Evolutionary conservation across 768 basidiomycete genomes (phyloP).

Genomic region (Boletus pseudo-olivaceus): DNA sequence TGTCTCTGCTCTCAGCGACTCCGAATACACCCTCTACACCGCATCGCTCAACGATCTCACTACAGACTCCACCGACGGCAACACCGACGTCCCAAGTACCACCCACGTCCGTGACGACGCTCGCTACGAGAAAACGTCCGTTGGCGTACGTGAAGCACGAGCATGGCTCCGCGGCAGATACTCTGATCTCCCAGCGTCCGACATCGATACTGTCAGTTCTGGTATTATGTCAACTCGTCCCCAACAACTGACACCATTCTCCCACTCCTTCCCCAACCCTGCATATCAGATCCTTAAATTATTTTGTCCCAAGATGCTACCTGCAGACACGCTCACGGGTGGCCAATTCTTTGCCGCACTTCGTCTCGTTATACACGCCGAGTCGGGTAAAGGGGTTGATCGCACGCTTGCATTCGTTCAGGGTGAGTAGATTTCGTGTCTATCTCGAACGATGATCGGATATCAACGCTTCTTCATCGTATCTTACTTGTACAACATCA

Average conservation of each 20-base stretch:
- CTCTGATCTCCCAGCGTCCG: slow-evolving; percentile 44
- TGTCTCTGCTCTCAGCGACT: slow-evolving; percentile 70
- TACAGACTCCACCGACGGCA: slow-evolving; percentile 31
- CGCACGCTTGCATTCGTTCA: slow-evolving; percentile 70
- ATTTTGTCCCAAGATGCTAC: slow-evolving; percentile 54
- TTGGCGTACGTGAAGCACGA: slow-evolving; percentile 63
- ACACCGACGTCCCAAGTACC: neutral
- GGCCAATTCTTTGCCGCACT: slow-evolving; percentile 78
- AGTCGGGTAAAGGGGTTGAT: slow-evolving; percentile 61
- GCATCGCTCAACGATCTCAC: slow-evolving; percentile 53
- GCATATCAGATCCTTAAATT: slow-evolving; percentile 59
- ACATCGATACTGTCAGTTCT: slow-evolving; percentile 56
- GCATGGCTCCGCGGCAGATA: slow-evolving; percentile 78
- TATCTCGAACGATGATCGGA: neutral
- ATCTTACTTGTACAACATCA: neutral
- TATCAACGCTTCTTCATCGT: neutral
- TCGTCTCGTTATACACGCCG: slow-evolving; percentile 60
- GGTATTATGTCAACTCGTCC: neutral
- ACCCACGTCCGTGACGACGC: slow-evolving; percentile 36
- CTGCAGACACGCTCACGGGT: slow-evolving; percentile 52
- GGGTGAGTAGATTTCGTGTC: slow-evolving; percentile 41
- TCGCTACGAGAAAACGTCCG: slow-evolving; percentile 49
- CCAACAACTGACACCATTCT: neutral
- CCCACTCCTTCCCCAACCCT: neutral
- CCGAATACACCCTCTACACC: slow-evolving; percentile 69